Base-by-base conservation (phyloP, 768 basidiomycete species). In the Termitomyces sp. region DNA sequence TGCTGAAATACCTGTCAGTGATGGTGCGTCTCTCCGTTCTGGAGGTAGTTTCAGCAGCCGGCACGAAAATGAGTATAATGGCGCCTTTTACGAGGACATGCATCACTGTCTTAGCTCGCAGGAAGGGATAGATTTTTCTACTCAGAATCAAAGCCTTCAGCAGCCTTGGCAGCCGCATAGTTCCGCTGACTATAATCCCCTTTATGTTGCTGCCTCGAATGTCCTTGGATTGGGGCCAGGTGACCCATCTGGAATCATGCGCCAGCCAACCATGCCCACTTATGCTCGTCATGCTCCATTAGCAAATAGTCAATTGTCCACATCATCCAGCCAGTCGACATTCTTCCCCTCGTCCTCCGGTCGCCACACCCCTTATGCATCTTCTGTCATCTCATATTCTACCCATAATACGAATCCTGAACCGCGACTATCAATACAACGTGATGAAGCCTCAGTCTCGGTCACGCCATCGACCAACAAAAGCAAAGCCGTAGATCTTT, bases 401-500 rank as follows among this genome's bases (percentile, higher is more conserved):
- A 67, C 59, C 32, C 65, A 57, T 28, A 64, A 48, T 56, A 50
- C 75, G 20, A 86, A 90, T 48, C 76, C 86, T 38, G 85, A 88
- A 59, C 72, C 78, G 57, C 80, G 88, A 28, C 83, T 82, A 3
- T 62, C 78, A 10, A 75, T 88, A 38, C 74, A 82, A 43, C 84
- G 87, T 26, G 79, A 83, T 2, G 82, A 78, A 44, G 87, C 85
- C 16, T 77, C 79, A 5, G 75, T 79, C 26, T 84, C 86, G 3
- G 81, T 86, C 20, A 69, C 75, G 36, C 79, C 79, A 20, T 79
- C 81, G n/a, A 82, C 84, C 5, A 76, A 80, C 55, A 89, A 87
- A 73, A 85, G 82, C 60, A 93, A 92, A 70, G 92, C 92, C 2
- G 83, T 93, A 48, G 92, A 94, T 70, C 76, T 93, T 59, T 84